Evolutionary conservation across 371 early-diverging fungal species (phyloP), one percentile per base, ranked within the genome.

Genomic region (Mortierella sp.): DNA sequence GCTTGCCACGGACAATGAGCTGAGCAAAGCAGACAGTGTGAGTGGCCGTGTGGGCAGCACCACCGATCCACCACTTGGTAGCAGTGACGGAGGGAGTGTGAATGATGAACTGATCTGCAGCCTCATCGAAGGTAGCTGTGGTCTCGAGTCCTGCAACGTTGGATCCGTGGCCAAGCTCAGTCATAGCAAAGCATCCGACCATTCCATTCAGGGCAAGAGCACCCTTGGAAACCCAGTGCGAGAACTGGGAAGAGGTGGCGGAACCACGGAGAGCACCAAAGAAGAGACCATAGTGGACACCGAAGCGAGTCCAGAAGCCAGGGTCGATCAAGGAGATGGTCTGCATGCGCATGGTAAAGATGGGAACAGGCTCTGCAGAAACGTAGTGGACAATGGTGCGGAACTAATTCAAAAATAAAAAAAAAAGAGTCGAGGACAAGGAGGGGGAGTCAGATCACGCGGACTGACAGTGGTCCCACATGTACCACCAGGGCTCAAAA

Each of bases 41-140:
- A 7, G 95, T 94, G 60, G 96, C 95, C 43, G 92, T 89, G 66
- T 94, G 92, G 87, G 94, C 87, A 19, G 94, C 93, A 64, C 97
- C 97, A 67, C 98, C 98, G 72, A 97, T 96, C 98, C 98, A 98
- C 97, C 97, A 97, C 86, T 95, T 97, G 66, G 97, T 95, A 29
- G 97, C 92, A 15, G 96, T 95, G 43, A 97, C 71, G 7, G 93
- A 89, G 18, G 97, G 97, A 6, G 97, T 94, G 81, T 97, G 96
- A 64, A 98, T 92, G 66, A 95, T 82, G 69, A 93, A 97, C 80
- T 95, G 92, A 72, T 96, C 94, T 1, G 93, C 76, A 23, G 87
- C 88, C 66, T 90, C 91, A 72, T 94, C 94, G 81, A 92, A 95
- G 14, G 95, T 97, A 19, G 98, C 97, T 5, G 94, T 95, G 14